Base-by-base conservation (phyloP, 495 filamentous ascomycete genomes). In the Hypomontagnella submonticulosa region DNA sequence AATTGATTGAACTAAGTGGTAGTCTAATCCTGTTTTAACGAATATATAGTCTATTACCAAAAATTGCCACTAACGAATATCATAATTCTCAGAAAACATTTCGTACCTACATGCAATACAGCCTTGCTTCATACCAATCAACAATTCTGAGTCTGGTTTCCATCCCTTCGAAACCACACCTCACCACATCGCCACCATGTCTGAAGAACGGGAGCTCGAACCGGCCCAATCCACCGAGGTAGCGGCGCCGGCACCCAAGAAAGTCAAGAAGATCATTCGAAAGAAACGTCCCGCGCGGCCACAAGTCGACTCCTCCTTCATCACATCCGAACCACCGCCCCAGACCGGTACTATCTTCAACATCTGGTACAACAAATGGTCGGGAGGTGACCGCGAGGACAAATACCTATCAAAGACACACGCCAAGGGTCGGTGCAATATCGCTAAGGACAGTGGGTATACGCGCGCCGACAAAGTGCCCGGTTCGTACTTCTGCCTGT, bases 331-430 rank as follows among this genome's bases (percentile, higher is more conserved):
- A 61, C 89, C 89, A 1, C 91, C 94, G 1, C 89, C 90, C 2
- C 93, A 97, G 67, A 97, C 94, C 0, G 95, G 95, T 38, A 93
- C 90, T 0, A 89, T 91, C 50, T 99, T 94, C 83, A 97, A 97
- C 67, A 91, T 94, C 61, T 96, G 91, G 90, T 94, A 96, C 75
- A 96, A 95, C 78, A 97, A 96, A 76, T 97, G 92, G 92, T 87
- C 86, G 4, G 95, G 94, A 49, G 94, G 96, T 57, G 93, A 99
- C 75, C 88, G 93, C 40, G 94, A 97, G 68, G 93, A 97, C 80
- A 90, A 90, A 59, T 92, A 95, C 67, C 85, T 90, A 4, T 88
- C 88, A 13, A 89, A 97, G 71, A 81, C 78, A 1, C 68, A 76
- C 48, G 93, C 95, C 0, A 82, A 87, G 30, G 84, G 84, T 4